Base-by-base conservation (phyloP, 768 basidiomycete genomes). In the Fomitopsis serialis region DNA sequence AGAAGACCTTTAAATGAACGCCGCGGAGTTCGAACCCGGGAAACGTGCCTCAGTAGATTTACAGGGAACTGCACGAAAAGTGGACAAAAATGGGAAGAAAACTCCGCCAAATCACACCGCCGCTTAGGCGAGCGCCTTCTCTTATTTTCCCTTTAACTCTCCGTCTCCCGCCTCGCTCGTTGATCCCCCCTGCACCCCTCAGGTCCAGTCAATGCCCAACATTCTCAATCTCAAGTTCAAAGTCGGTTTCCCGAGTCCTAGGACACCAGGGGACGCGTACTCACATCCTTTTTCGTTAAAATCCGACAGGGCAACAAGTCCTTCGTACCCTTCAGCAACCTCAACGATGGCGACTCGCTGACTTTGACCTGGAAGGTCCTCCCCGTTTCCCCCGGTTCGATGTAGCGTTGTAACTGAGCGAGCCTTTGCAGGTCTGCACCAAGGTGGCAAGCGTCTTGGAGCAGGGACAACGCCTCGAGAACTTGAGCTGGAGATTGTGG, bases 401-500 rank as follows among this genome's bases (percentile, higher is more conserved):
- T 47, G n/a, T 19, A 24, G n/a, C n/a, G n/a, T n/a, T 48, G 35
- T 37, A 27, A 12, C 12, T 22, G 36, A 44, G 37, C 15, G 13
- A 40, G 53, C 47, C 51, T 54, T 52, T 53, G 11, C 52, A 89
- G 88, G 88, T 91, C 68, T 92, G 90, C 73, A 90, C 90, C 21
- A 92, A 92, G 76, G 91, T 93, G 57, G 90, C 89, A 49, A 82
- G 87, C 69, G 92, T 82, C 74, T 88, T 93, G 67, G 91, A 93
- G 73, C 89, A 92, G 68, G 91, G 91, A 45, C 88, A 90, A 67
- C 78, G 91, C 52, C 88, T 93, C 65, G 91, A 92, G 79, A 93
- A 93, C 78, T 72, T 93, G 71, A 87, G 85, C 61, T 93, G 91
- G 91, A 82, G 91, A 66, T 79, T 93, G 69, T 93, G 91, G 91